phyloP scores from a whole-genome alignment of 129 eudicot genomes.

The Tagetes patula region DNA sequence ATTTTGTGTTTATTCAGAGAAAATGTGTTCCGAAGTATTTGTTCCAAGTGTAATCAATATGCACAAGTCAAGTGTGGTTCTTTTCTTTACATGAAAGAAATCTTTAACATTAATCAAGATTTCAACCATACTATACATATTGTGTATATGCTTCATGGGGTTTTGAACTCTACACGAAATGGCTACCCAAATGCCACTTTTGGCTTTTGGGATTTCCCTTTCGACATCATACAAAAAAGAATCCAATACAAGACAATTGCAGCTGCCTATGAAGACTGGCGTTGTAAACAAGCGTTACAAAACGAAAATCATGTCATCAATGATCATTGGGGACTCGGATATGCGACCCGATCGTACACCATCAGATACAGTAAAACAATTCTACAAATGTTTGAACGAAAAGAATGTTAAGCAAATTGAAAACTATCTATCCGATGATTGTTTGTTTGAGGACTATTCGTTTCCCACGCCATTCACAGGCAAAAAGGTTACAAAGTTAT shows the following conservation, averaged over 20 bases:
- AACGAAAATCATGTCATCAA: conserved; percentile 24
- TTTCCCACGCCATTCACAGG: conserved; percentile 69
- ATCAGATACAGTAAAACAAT: conserved; percentile 50
- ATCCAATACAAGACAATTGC: conserved; percentile 9
- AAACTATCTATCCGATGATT: conserved; percentile 50
- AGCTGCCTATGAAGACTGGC: neutral
- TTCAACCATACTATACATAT: conserved; percentile 7
- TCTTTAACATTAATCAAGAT: conserved; percentile 8
- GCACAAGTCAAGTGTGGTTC: conserved; percentile 28
- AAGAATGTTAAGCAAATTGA: conserved; percentile 49
- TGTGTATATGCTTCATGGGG: neutral
- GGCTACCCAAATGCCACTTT: conserved; percentile 24
- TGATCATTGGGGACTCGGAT: conserved; percentile 7
- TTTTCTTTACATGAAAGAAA: conserved; percentile 22
- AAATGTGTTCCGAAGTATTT: neutral
- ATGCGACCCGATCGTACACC: conserved; percentile 33
- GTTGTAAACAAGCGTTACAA: conserved; percentile 2
- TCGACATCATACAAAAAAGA: neutral
- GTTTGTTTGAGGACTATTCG: conserved; percentile 64
- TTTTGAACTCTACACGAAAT: conserved; percentile 26
- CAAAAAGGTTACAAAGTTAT: conserved; percentile 50
- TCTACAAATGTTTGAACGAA: conserved; percentile 61
- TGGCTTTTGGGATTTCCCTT: conserved; percentile 13
- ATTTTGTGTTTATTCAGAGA: neutral
- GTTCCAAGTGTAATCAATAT: conserved; percentile 1